Conservation (phyloP, 2,329 filamentous ascomycete genomes). For the Magnaporthales sp. region DNA sequence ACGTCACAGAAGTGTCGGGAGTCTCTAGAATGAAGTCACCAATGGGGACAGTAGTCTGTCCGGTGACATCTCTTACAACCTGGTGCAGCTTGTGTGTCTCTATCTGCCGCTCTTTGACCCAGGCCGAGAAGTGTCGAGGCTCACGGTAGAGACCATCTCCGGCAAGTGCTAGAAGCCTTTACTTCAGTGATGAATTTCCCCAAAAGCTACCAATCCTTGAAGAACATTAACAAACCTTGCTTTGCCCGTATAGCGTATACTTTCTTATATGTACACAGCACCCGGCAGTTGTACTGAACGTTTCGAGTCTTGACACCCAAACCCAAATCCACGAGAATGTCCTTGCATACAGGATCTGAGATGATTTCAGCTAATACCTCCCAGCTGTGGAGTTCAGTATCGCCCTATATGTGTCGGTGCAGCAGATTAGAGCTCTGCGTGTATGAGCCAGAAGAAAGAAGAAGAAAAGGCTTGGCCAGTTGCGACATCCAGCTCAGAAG, state of each 20-base stretch:
- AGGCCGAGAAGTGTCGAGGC: constrained; percentile 30
- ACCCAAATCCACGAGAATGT: constrained; percentile 14
- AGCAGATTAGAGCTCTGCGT: not conserved
- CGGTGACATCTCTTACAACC: constrained; percentile 19
- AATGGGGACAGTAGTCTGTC: constrained; percentile 26
- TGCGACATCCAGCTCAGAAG: not conserved
- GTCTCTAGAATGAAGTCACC: constrained; percentile 30
- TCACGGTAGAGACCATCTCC: constrained; percentile 30
- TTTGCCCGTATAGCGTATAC: constrained; percentile 17
- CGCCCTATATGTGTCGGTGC: constrained; percentile 5
- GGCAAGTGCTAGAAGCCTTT: constrained; percentile 18
- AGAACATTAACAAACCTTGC: constrained; percentile 10
- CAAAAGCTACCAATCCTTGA: not conserved
- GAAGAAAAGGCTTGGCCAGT: too few species aligned
- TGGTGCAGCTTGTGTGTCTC: constrained; percentile 29
- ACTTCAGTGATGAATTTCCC: not conserved
- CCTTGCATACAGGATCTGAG: constrained; percentile 12
- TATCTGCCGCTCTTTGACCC: constrained; percentile 23
- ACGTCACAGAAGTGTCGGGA: constrained; percentile 27
- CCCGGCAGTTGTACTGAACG: constrained; percentile 27
- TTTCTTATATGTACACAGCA: constrained; percentile 22
- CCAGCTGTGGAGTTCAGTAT: constrained; percentile 14
- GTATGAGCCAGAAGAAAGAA: not conserved
- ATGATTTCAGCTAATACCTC: constrained; percentile 15
- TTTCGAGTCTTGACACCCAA: constrained; percentile 21